Evolutionary conservation across 805 yeast genomes (phyloP).

Genomic region (Dipodascus albidus): DNA sequence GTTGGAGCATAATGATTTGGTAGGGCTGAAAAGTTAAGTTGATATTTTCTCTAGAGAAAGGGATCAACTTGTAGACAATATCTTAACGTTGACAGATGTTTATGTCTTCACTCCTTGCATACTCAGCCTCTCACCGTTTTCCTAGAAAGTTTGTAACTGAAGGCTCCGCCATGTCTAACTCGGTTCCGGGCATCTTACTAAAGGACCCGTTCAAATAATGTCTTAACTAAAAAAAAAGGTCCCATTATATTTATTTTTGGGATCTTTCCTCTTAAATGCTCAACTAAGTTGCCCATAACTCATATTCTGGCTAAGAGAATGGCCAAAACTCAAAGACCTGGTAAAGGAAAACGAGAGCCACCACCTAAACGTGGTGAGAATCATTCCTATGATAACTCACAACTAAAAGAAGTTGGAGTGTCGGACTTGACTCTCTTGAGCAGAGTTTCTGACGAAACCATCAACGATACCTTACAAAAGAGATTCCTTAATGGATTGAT

Average conservation of each 20-base stretch:
- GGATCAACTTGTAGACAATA: no score
- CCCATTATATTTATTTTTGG: neutral
- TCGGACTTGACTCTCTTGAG: conserved; percentile 84
- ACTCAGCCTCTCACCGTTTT: no score
- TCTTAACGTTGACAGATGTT: no score
- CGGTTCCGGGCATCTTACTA: no score
- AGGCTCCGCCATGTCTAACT: no score
- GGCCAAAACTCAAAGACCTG: neutral
- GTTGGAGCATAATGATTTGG: neutral
- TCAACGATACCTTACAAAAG: conserved; percentile 81
- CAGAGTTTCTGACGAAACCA: conserved; percentile 80
- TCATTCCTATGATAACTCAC: conserved; percentile 69
- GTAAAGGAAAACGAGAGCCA: conserved; percentile 41
- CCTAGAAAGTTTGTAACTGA: no score
- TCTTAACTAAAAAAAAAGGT: neutral
- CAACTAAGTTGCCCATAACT: no score
- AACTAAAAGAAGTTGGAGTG: conserved; percentile 96
- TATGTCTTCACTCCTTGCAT: no score
- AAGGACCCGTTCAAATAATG: neutral
- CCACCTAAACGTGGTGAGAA: conserved; percentile 34
- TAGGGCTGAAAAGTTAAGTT: neutral
- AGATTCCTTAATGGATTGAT: conserved; percentile 83
- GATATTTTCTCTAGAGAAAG: no score
- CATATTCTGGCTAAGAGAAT: no score
- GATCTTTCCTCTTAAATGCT: no score